Base-by-base conservation (phyloP, 1,139 yeast species). In the Kodamaea sp. region DNA sequence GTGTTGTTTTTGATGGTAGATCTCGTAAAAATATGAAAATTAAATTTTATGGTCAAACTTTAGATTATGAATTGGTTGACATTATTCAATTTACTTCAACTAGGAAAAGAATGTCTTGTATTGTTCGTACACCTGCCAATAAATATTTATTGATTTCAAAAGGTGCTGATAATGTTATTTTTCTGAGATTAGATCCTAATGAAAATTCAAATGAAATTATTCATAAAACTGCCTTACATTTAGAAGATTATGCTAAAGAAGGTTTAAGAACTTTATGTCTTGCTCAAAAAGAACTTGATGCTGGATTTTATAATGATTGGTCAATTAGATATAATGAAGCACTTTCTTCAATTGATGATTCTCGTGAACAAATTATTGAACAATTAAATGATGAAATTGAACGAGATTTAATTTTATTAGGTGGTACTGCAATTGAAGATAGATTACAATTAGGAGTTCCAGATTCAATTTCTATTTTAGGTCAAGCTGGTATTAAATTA, bases 361-460 rank as follows among this genome's bases (percentile, higher is more conserved):
- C 84, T 42, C 78, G 97, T 58, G 97, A 89, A 39, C 88, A 73
- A 30, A 68, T 77, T 44, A 77, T 92, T 69, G 96, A 87, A 45
- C 73, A 67, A 40, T 83, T 86, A 43, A 87, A 90, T 22, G 92
- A 89, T 37, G 79, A 81, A 37, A 80, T 92, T 50, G 98, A 92
- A 62, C 73, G 78, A 25, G 80, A 80, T 31, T 67, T 92, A 52
- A 68, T 68, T 10, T 67, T 92, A 43, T 66, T 92, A 29, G 98
- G 98, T 45, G 98, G 97, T 52, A 92, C 98, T 25, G 98, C 98
- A 12, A 92, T 92, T 61, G 98, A 92, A 61, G 98, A 92, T 64
- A 75, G 96, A 54, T 73, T 92, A 43, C 98, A 92, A 65, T 88
- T 82, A 44, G 98, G 97, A 58, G 98, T 92, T 11, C 97, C 98